Evolutionary conservation across 1,284 basidiomycete genomes (phyloP), one percentile per base, ranked within the genome.

Genomic region (Heterobasidion parviporum): DNA sequence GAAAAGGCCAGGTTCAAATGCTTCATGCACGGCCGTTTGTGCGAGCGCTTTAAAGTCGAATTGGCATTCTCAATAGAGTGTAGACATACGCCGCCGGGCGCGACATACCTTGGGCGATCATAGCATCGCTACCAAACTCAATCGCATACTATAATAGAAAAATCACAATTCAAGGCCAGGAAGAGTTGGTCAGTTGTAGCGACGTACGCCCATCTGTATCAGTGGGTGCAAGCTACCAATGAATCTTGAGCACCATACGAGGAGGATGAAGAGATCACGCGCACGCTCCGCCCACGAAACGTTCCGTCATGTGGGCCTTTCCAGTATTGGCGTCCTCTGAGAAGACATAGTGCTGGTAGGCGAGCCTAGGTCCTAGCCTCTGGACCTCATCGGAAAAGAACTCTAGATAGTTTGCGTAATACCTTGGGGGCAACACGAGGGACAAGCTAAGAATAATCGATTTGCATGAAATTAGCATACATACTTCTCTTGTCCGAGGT

Each of bases 181-280:
- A n/a, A n/a, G 14, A 32, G 49, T 14, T 15, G 16, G 33, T 36
- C 16, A 41, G n/a, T 20, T 50, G 41, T 15, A 71, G 26, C 5
- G 26, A 26, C 78, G 56, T 66, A 84, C 81, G 44, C 85, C 86
- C 35, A 79, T 68, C 62, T 85, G 82, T 46, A 89, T 87, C 53
- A 85, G 70, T 0, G 85, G 83, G 66, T 89, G 80, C 4, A 78
- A 54, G 4, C 80, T 82, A 58, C n/a, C 52, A 12, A 26, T 49
- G 18, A 12, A 38, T 8, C 12, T 50, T 2, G 35, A 41, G n/a
- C 12, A 41, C 38, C 12, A 41, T 6, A 48, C 9, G 12, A 16
- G 6, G 9, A 48, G 10, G 12, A 10, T 48, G 46, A 48, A 32
- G 32, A 50, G 12, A 36, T 16, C 51, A 43, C 32, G 73, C 80